These are phyloP conservation scores for Clavispora asparagi DNA, from an alignment of 805 yeast genomes.

Conservation along the genomic window DNA sequence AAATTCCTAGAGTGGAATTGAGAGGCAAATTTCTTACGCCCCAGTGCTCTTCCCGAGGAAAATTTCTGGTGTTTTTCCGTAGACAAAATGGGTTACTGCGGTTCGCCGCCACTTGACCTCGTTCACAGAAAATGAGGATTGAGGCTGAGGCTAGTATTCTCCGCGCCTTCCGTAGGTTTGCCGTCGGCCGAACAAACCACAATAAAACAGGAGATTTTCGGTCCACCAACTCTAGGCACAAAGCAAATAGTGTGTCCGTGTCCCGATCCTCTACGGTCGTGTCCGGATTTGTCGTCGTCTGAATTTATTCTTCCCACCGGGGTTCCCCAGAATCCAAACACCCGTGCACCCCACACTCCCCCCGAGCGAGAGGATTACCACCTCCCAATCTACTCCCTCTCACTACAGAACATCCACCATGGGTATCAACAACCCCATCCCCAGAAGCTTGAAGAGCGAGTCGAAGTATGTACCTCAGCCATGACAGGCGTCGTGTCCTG, in stretches of 20 bases:
- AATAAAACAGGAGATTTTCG: neutral
- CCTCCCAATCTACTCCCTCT: neutral
- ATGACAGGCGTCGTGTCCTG: too few relatives aligned
- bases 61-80: neutral
- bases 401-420: constrained; percentile 12
- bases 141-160: neutral
- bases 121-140: too few relatives aligned
- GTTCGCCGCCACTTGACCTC: too few relatives aligned
- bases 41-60: too few relatives aligned
- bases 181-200: neutral
- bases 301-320: too few relatives aligned
- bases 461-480: constrained; percentile 54
- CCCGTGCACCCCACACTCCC: neutral
- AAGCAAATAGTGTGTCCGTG: too few relatives aligned
- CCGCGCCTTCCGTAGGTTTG: neutral
- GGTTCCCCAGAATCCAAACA: neutral
- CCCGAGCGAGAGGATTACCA: neutral
- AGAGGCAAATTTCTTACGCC: too few relatives aligned
- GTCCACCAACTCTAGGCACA: too few relatives aligned
- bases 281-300: too few relatives aligned
- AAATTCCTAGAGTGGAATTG: too few relatives aligned
- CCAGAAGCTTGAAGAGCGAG: constrained; percentile 83
- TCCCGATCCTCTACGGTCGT: too few relatives aligned
- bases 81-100: too few relatives aligned
- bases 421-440: constrained; percentile 88